Evolutionary conservation across 768 basidiomycete species (phyloP), one percentile per base, ranked within the genome.

Genomic region (Kwoniella sp.): DNA sequence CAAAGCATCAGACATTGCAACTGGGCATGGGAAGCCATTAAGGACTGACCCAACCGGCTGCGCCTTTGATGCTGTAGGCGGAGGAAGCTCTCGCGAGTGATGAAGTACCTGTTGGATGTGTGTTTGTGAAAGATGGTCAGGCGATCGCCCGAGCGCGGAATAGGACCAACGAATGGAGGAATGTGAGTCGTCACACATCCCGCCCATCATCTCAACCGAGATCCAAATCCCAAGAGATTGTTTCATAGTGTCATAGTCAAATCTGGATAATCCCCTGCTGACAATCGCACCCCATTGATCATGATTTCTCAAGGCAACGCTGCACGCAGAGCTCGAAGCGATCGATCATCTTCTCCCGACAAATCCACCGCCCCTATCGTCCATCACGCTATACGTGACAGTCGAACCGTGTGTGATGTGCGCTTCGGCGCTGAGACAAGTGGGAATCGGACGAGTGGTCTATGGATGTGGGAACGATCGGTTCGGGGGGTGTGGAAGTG

Each of bases 321-420:
- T 95, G 56, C 96, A 99, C 74, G 95, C 96, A 38, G 96, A 99
- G 81, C 87, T 99, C 25, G 96, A 96, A 80, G 94, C 95, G 1
- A 93, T 98, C 72, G 93, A 96, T 77, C 84, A 85, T 73, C 92
- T 99, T 70, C 82, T 98, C 13, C 83, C 87, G 0, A 85, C 89
- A 76, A 81, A 82, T 38, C 78, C 81, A 50, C 87, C 90, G 64
- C 91, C 91, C 4, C 85, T 99, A 20, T 84, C 85, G 0, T 84
- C 86, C 11, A 94, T 92, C 23, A 90, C 87, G 1, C 86, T 98
- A 29, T 99, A 98, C 79, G 96, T 98, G 57, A 99, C 96, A 4
- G 96, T 99, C 58, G 95, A 99, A 81, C 96, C 95, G 0, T 99
- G 96, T 81, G 93, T 98, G 79, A 98, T 98, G 96, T 99, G 96